phyloP scores from a whole-genome alignment of 441 rosid genomes.

The Sinapis alba region DNA sequence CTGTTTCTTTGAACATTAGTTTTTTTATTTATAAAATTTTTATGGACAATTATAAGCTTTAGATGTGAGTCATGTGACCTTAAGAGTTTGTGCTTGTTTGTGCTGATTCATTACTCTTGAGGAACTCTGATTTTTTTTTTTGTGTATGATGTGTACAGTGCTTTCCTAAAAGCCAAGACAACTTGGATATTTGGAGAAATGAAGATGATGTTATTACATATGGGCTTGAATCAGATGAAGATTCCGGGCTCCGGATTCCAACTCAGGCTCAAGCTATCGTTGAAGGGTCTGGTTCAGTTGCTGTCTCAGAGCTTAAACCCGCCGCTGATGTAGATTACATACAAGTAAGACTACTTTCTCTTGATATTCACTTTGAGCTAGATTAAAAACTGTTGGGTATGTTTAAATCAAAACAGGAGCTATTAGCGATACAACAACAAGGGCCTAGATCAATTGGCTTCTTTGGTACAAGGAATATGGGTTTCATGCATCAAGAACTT shows the following conservation, averaged over 20 bases:
- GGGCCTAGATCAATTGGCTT: constrained; percentile 93
- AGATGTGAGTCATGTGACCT: no score
- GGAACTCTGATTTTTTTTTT: constrained; percentile 69
- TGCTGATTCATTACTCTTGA: constrained; percentile 14
- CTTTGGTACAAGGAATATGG: constrained; percentile 94
- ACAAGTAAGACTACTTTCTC: constrained; percentile 51
- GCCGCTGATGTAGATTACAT: constrained; percentile 85
- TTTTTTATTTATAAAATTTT: no score
- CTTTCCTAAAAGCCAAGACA: constrained; percentile 62
- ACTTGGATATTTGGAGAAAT: constrained; percentile 41
- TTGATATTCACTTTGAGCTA: background rate
- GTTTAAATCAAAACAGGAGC: constrained; percentile 51
- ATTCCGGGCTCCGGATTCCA: constrained; percentile 58
- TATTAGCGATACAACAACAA: constrained; percentile 94
- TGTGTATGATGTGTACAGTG: constrained; percentile 81
- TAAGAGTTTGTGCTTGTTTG: constrained; percentile 15
- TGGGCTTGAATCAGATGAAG: constrained; percentile 64
- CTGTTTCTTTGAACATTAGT: no score
- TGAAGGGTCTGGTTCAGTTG: constrained; percentile 70
- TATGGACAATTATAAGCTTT: no score
- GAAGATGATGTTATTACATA: constrained; percentile 49
- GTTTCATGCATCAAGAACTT: constrained; percentile 94
- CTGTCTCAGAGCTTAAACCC: constrained; percentile 67
- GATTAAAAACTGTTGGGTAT: no score
- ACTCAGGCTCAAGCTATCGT: constrained; percentile 71